Base-by-base conservation (phyloP, 2,329 filamentous ascomycete genomes). In the Botryotinia narcissicola region DNA sequence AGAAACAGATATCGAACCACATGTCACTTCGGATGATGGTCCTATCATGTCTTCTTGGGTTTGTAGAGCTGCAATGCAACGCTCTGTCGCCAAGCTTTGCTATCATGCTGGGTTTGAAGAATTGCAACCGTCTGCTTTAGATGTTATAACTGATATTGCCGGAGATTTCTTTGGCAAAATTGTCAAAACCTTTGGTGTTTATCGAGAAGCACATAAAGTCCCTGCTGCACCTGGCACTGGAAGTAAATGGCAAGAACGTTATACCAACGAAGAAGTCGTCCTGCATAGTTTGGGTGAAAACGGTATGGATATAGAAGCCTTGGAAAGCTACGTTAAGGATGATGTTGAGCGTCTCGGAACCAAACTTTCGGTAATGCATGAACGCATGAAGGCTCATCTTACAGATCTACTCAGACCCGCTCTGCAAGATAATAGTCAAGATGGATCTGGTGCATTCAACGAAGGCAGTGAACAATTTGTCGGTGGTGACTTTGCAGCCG, bases 101-200 rank as follows among this genome's bases (percentile, higher is more conserved):
- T 99, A 98, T 80, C 94, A 97, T 81, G 93, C 94, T 59, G 96
- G 96, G 0, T 99, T 98, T 77, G 96, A 99, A 82, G 96, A 99
- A 81, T 93, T 97, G 75, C 96, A 99, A 81, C 96, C 96, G 22
- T 97, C 95, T 59, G 95, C 96, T 42, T 85, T 99, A 44, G 96
- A 99, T 78, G 89, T 93, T 0, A 89, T 97, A 54, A 97, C 96
- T 0, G 94, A 97, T 78, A 89, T 98, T 70, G 94, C 95, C 0
- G 91, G 91, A 4, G 93, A 97, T 78, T 99, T 95, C 81, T 97
- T 99, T 79, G 87, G 90, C 73, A 97, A 97, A 81, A 86, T 99
- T 16, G 90, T 92, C 25, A 88, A 88, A 74, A 94, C 93, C 0
- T 89, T 98, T 78, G 94, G 92, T 76, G 86, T 91, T 42, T 99